These are phyloP conservation scores for Solanum ossicruentum DNA, from an alignment of 257 asterid genomes.

Conservation along the genomic window DNA sequence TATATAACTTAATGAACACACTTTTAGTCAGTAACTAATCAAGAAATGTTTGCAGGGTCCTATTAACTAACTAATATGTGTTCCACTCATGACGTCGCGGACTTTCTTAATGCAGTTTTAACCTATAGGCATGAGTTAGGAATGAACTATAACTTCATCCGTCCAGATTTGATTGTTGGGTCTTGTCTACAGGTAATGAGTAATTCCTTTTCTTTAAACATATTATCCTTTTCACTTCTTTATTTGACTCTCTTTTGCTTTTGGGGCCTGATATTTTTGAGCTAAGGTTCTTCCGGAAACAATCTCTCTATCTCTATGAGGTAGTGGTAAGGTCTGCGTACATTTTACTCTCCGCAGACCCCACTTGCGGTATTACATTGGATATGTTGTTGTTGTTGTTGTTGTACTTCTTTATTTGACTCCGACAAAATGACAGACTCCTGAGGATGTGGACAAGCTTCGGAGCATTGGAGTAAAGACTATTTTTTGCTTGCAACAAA, in stretches of 20 bases:
- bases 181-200: constrained; percentile 80
- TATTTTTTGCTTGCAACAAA: constrained; percentile 77
- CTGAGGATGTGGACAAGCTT: constrained; percentile 93
- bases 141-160: constrained; percentile 85
- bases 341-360: too few relatives aligned
- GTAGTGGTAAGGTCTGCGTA: too few relatives aligned
- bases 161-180: constrained; percentile 87
- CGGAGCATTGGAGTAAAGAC: constrained; percentile 83
- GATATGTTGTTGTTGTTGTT: too few relatives aligned
- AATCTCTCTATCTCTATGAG: too few relatives aligned
- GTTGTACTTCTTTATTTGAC: not conserved
- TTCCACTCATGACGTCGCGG: not conserved
- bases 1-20: not conserved
- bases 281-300: too few relatives aligned
- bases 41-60: not conserved
- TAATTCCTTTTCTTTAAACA: not conserved
- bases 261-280: too few relatives aligned
- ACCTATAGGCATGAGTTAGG: constrained; percentile 93
- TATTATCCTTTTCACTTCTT: not conserved
- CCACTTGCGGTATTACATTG: too few relatives aligned
- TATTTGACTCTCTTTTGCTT: not conserved
- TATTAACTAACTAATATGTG: not conserved
- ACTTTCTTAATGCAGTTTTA: constrained; percentile 34
- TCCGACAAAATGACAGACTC: constrained; percentile 42
- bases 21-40: not conserved